phyloP scores from a whole-genome alignment of 75 land plant genomes.

The Picea glauca region DNA sequence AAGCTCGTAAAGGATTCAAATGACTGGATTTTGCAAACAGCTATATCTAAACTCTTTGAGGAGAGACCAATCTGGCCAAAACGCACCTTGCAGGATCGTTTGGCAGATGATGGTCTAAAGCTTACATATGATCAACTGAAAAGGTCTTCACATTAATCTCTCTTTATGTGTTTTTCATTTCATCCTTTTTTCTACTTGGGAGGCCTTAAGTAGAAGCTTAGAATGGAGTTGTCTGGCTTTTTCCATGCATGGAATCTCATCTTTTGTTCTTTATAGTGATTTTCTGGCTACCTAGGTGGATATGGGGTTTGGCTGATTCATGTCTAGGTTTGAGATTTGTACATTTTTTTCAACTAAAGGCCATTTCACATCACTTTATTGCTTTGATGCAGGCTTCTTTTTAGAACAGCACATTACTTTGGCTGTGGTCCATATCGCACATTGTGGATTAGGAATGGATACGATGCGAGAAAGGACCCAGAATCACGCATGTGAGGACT shows the following conservation, averaged over 20 bases:
- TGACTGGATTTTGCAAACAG: conserved; percentile 58
- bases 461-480: conserved; percentile 92
- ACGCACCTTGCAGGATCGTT: conserved; percentile 52
- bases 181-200: background rate
- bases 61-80: conserved; percentile 93
- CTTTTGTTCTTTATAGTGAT: background rate
- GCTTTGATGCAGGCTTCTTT: conserved; percentile 63
- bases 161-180: background rate
- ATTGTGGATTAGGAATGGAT: conserved; percentile 93
- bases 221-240: background rate
- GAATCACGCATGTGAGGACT: conserved; percentile 75
- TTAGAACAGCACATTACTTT: conserved; percentile 77
- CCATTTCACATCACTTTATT: conserved; percentile 7
- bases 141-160: conserved; percentile 39
- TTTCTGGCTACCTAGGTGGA: background rate
- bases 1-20: conserved; percentile 46
- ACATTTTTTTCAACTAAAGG: background rate
- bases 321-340: background rate
- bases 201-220: background rate
- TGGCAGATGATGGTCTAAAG: conserved; percentile 54
- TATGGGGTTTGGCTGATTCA: no score
- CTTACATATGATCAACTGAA: conserved; percentile 27
- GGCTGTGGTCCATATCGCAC: conserved; percentile 83
- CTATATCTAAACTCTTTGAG: conserved; percentile 67
- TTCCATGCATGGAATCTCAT: background rate